phyloP scores from a whole-genome alignment of 352 stramenopile species.

The Phytophthora hibernalis region DNA sequence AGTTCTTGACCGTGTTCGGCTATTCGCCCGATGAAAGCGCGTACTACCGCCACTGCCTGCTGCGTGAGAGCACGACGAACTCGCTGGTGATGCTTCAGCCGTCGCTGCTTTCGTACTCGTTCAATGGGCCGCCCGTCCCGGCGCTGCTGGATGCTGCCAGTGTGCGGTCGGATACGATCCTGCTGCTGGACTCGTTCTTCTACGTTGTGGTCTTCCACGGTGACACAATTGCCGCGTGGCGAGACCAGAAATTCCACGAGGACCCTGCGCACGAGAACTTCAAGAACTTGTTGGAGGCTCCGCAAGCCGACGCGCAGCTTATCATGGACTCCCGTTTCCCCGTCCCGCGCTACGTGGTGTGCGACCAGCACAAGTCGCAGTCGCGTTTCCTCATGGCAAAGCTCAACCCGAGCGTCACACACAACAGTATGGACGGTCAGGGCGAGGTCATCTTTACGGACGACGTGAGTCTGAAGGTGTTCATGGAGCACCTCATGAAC shows the following conservation, averaged over 20 bases:
- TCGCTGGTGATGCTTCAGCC: slow-evolving; percentile 99
- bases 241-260: slow-evolving; percentile 96
- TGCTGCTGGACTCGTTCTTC: slow-evolving; percentile 99
- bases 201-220: slow-evolving; percentile 99
- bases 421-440: slow-evolving; percentile 96
- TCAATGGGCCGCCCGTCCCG: slow-evolving; percentile 91
- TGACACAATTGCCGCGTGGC: slow-evolving; percentile 99
- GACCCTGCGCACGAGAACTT: slow-evolving; percentile 98
- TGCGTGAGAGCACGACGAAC: slow-evolving; percentile 97
- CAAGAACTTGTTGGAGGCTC: slow-evolving; percentile 97
- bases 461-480: slow-evolving; percentile 99
- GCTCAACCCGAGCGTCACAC: slow-evolving; percentile 97
- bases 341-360: slow-evolving; percentile 99
- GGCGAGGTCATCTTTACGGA: slow-evolving; percentile 99
- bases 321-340: slow-evolving; percentile 99
- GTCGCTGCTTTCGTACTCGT: slow-evolving; percentile 98
- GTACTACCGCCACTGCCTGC: slow-evolving; percentile 96
- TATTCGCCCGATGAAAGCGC: slow-evolving; percentile 98
- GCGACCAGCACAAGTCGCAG: slow-evolving; percentile 99
- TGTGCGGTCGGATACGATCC: slow-evolving; percentile 97
- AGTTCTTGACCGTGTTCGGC: slow-evolving; percentile 99
- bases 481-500: slow-evolving; percentile 99
- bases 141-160: slow-evolving; percentile 91
- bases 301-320: slow-evolving; percentile 97
- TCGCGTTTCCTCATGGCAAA: slow-evolving; percentile 99